phyloP scores from a whole-genome alignment of 2,329 filamentous ascomycete species.

The Penicillium brevicompactum region DNA sequence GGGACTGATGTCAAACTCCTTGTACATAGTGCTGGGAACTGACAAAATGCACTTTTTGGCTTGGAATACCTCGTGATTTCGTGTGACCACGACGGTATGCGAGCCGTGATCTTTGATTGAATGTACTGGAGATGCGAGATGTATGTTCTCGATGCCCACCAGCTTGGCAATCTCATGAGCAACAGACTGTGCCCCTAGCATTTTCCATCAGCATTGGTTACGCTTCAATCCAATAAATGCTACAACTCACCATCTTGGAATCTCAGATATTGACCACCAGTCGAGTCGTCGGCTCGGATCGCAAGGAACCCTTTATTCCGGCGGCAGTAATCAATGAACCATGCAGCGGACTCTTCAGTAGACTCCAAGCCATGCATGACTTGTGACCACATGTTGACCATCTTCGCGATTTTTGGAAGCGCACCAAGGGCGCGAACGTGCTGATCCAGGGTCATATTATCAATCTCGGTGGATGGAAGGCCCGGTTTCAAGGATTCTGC shows the following conservation, averaged over 20 bases:
- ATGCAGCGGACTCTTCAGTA: slow-evolving; percentile 39
- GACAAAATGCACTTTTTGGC: slow-evolving; percentile 51
- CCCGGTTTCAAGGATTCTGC: slow-evolving; percentile 31
- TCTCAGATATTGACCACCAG: slow-evolving; percentile 39
- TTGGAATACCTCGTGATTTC: background rate
- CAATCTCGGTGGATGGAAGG: slow-evolving; percentile 28
- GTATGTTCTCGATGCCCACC: slow-evolving; percentile 21
- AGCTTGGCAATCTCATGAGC: slow-evolving; percentile 30
- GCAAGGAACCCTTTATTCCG: slow-evolving; percentile 37
- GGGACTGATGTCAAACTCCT: slow-evolving; percentile 52
- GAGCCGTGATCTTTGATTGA: slow-evolving; percentile 6
- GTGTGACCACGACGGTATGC: background rate
- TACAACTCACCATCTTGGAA: slow-evolving; percentile 29
- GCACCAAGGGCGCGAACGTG: slow-evolving; percentile 39
- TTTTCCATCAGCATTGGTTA: background rate
- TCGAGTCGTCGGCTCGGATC: slow-evolving; percentile 39
- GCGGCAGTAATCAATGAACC: slow-evolving; percentile 45
- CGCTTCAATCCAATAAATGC: background rate
- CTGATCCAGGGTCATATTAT: slow-evolving; percentile 37
- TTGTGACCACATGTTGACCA: slow-evolving; percentile 41
- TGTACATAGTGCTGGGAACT: slow-evolving; percentile 50
- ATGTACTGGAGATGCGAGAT: slow-evolving; percentile 19
- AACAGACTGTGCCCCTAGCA: slow-evolving; percentile 16
- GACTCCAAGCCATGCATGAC: slow-evolving; percentile 45
- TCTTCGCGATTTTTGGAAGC: slow-evolving; percentile 31